A percentile compares a stretch with the other conserved stretches of the same genome.
phyloP scores from a whole-genome alignment of 2,329 filamentous ascomycete species.

The Penicillium italicum region DNA sequence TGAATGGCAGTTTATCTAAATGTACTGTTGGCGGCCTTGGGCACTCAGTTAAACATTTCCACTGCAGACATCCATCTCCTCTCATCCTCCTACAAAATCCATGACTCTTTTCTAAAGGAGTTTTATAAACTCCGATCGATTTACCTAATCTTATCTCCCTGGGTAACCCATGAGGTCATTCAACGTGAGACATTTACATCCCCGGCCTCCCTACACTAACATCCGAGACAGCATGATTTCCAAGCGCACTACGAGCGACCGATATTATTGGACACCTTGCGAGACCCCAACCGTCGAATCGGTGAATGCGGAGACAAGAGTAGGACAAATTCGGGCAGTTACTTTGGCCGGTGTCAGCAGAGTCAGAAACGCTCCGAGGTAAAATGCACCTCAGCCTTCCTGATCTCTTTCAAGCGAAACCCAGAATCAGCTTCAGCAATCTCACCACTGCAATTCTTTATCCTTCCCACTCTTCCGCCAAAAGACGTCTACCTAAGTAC shows the following conservation, averaged over 20 bases:
- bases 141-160: not conserved
- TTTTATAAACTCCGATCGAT: not conserved
- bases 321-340: conserved; percentile 14
- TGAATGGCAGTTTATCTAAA: too few relatives aligned
- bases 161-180: not conserved
- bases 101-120: not conserved
- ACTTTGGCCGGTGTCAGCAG: conserved; percentile 5
- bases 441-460: not conserved
- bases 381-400: conserved; percentile 2
- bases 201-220: not conserved
- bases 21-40: not conserved
- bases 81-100: too few relatives aligned
- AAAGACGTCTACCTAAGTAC: not conserved
- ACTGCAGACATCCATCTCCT: not conserved
- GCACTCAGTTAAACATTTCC: not conserved
- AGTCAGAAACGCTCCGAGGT: conserved; percentile 8
- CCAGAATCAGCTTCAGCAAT: not conserved
- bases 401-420: not conserved
- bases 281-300: not conserved
- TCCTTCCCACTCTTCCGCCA: not conserved
- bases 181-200: not conserved
- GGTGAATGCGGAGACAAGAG: conserved; percentile 1
- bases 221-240: not conserved
- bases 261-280: not conserved
- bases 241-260: conserved; percentile 1